Evolutionary conservation across 768 basidiomycete species (phyloP).

Genomic region (Termitomyces sp.): DNA sequence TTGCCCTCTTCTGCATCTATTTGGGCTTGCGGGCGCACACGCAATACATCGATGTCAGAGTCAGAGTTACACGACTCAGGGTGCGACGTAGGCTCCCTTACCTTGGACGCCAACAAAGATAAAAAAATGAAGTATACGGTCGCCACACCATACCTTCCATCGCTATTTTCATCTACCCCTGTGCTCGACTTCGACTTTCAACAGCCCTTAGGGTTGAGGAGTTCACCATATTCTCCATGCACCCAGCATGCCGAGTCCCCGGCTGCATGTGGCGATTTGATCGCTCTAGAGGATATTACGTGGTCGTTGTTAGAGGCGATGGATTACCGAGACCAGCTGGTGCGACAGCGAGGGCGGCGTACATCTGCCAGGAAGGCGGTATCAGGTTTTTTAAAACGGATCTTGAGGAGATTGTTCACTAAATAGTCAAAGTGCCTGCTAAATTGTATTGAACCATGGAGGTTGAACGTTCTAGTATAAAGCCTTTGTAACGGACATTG

Average conservation of each 20-base stretch:
- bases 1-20: conserved; percentile 26
- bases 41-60: not conserved
- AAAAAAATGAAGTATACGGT: not conserved
- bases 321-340: conserved; percentile 21
- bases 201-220: not conserved
- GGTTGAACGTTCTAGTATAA: no score
- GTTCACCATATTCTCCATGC: not conserved
- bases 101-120: not conserved
- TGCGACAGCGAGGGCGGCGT: not conserved
- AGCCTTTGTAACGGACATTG: not conserved
- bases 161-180: conserved; percentile 7
- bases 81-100: not conserved
- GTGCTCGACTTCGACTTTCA: not conserved
- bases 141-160: not conserved
- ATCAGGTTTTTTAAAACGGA: not conserved
- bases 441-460: no score
- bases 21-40: not conserved
- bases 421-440: not conserved
- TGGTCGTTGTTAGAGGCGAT: conserved; percentile 26
- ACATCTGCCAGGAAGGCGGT: not conserved
- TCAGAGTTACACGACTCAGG: not conserved
- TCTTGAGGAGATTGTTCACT: conserved; percentile 7
- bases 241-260: not conserved
- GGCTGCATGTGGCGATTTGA: not conserved
- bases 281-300: conserved; percentile 22